phyloP scores from a whole-genome alignment of 345 rosid species.

The Camelina sativa region DNA sequence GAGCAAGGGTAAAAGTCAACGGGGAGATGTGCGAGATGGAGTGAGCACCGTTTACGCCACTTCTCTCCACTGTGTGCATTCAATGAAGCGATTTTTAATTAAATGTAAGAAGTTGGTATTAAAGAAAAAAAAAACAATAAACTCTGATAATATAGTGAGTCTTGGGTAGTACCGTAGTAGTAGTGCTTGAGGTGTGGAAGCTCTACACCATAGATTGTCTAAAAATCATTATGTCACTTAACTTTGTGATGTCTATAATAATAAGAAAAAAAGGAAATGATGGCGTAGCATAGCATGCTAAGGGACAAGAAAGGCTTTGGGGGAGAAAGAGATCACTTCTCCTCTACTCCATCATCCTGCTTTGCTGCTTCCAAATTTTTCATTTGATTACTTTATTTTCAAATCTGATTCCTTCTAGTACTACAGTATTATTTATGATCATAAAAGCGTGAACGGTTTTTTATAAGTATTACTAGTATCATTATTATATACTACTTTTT shows the following conservation, averaged over 20 bases:
- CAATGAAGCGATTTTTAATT: conserved; percentile 1
- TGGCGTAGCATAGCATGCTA: conserved; percentile 40
- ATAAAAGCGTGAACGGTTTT: conserved; percentile 24
- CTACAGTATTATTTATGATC: neutral
- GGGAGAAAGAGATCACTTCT: conserved; percentile 30
- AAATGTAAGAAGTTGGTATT: too few relatives aligned
- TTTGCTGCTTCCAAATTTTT: neutral
- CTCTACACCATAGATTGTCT: neutral
- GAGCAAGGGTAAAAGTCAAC: conserved; percentile 24
- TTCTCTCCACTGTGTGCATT: conserved; percentile 25
- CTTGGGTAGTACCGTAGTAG: conserved; percentile 4
- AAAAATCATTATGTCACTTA: neutral
- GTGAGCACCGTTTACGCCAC: conserved; percentile 44
- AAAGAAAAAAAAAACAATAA: too few relatives aligned
- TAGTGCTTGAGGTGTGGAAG: conserved; percentile 42
- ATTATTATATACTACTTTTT: too few relatives aligned
- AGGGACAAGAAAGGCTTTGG: conserved; percentile 43
- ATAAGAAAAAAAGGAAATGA: conserved; percentile 18
- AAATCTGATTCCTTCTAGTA: too few relatives aligned
- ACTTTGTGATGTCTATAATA: neutral
- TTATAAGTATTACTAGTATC: neutral
- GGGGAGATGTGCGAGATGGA: conserved; percentile 33
- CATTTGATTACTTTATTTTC: neutral
- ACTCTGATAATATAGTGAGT: neutral
- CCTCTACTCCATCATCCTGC: conserved; percentile 31